These are phyloP conservation scores for Euphorbia tirucalli DNA, from an alignment of 345 rosid genomes.

Conservation along the genomic window DNA sequence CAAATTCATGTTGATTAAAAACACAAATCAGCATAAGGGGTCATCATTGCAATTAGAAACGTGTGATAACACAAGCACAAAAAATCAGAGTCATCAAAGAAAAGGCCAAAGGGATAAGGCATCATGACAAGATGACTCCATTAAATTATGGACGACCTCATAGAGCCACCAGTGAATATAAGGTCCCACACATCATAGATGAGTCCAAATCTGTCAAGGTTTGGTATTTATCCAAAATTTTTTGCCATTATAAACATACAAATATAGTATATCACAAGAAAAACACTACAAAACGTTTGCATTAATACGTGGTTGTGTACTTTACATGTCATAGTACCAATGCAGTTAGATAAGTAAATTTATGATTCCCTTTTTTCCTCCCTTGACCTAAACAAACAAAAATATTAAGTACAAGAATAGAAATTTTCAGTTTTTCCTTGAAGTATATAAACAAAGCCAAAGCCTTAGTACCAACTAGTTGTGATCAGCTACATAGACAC, in stretches of 20 bases:
- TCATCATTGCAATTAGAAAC: not conserved
- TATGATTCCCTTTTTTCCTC: not conserved
- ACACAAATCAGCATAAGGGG: not conserved
- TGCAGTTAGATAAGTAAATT: not conserved
- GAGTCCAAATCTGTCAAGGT: not conserved
- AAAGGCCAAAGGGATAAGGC: not conserved
- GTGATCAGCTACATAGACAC: too few species aligned
- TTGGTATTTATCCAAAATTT: too few species aligned
- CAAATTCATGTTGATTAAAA: not conserved
- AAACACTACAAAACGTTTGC: not conserved
- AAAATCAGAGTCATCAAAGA: not conserved
- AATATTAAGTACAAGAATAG: not conserved
- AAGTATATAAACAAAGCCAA: not conserved
- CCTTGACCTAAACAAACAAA: not conserved
- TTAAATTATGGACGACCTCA: not conserved
- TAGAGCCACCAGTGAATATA: not conserved
- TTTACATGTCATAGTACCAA: not conserved
- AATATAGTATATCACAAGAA: not conserved
- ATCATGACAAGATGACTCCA: not conserved
- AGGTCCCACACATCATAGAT: conserved; percentile 2
- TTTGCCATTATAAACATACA: too few species aligned
- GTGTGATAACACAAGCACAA: not conserved
- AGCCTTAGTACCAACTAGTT: too few species aligned
- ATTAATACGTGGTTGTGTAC: not conserved
- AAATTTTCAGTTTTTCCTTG: not conserved